Conservation (phyloP, 495 filamentous ascomycete genomes). For the Rhypophila decipiens region DNA sequence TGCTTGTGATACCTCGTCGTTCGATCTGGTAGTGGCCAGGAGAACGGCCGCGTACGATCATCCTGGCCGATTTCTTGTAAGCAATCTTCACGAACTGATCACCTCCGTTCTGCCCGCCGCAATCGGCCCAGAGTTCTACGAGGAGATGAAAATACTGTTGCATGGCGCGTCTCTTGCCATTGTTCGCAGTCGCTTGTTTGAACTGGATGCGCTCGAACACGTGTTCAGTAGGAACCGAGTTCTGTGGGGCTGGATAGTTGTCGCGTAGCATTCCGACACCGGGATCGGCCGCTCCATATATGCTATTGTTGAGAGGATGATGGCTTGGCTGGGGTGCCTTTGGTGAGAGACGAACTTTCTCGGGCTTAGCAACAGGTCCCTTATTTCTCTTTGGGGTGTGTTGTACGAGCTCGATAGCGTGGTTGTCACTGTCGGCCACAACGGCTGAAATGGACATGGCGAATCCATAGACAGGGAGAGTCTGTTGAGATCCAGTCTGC, state of each 20-base stretch:
- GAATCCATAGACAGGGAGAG: conserved; percentile 56
- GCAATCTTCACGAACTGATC: conserved; percentile 71
- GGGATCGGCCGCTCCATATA: conserved; percentile 26
- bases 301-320: conserved; percentile 31
- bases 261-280: conserved; percentile 30
- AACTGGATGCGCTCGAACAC: conserved; percentile 95
- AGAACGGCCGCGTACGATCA: conserved; percentile 90
- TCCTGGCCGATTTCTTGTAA: conserved; percentile 67
- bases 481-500: conserved; percentile 26
- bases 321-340: conserved; percentile 48
- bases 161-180: conserved; percentile 82
- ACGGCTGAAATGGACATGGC: conserved; percentile 85
- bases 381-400: conserved; percentile 95
- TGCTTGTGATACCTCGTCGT: conserved; percentile 66
- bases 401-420: conserved; percentile 81
- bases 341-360: conserved; percentile 62
- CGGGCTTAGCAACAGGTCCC: conserved; percentile 72
- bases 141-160: conserved; percentile 94
- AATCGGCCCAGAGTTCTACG: conserved; percentile 80
- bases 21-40: conserved; percentile 91
- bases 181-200: conserved; percentile 93
- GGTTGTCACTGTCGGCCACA: conserved; percentile 69
- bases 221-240: conserved; percentile 46
- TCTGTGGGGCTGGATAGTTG: conserved; percentile 31
- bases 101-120: conserved; percentile 38